Conservation (phyloP, 208 protist species). For the Strigomonas culicis region DNA sequence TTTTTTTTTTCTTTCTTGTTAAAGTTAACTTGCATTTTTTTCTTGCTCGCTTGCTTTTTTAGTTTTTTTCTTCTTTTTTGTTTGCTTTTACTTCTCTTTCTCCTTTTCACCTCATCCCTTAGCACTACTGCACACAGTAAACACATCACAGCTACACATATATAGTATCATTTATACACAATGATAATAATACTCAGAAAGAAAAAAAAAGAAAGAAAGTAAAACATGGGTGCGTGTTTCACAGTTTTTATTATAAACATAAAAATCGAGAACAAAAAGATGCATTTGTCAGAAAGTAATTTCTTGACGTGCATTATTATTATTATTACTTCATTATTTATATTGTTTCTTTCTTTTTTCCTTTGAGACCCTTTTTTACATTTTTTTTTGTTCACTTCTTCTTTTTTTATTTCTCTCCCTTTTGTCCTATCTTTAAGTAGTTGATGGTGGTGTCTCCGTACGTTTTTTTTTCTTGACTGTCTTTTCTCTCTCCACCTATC, state of each 20-base stretch:
- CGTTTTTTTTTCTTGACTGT: constrained; percentile 15
- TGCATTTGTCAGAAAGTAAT: neutral
- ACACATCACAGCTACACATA: neutral
- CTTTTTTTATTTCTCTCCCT: neutral
- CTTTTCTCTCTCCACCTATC: neutral
- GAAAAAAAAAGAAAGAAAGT: neutral
- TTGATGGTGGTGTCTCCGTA: neutral
- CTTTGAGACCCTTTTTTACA: neutral
- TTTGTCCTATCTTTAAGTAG: neutral
- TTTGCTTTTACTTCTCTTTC: neutral
- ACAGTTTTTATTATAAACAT: no score
- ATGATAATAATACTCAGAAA: neutral
- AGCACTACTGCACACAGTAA: neutral
- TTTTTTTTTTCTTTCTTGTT: constrained; percentile 4
- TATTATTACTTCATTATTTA: constrained; percentile 1
- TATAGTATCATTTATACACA: neutral
- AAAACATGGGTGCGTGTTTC: no score
- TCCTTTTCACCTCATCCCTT: neutral
- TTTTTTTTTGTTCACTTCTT: constrained; percentile 10
- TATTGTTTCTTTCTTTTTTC: constrained; percentile 4
- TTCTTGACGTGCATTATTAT: neutral
- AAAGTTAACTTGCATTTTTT: neutral
- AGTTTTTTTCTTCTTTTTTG: neutral
- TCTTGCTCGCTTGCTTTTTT: neutral
- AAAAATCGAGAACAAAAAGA: neutral